Conservation (phyloP, 129 eudicot species). For the Chrysanthemum lavandulifolium region DNA sequence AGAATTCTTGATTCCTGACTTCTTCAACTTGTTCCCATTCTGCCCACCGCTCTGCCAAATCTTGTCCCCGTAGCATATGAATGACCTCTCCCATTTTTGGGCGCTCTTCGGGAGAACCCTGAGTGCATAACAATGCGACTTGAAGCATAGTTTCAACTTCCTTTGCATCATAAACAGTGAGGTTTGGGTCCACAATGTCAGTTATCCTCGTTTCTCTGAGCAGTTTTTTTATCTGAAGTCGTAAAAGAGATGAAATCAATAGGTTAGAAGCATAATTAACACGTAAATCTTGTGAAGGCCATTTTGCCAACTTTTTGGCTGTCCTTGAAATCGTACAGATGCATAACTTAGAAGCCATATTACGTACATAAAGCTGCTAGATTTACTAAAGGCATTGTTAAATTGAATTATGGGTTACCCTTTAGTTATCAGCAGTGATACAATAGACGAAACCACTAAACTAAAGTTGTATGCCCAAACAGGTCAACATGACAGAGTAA, state of each 20-base stretch:
- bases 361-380: too few species aligned
- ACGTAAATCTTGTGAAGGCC: too few species aligned
- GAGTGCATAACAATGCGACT: constrained; percentile 88
- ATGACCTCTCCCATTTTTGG: constrained; percentile 90
- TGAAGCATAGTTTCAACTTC: constrained; percentile 83
- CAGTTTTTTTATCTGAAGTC: constrained; percentile 69
- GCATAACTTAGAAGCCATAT: too few species aligned
- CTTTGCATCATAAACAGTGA: constrained; percentile 48
- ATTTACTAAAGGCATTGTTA: too few species aligned
- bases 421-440: too few species aligned
- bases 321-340: too few species aligned
- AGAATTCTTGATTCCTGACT: constrained; percentile 54
- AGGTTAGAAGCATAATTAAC: too few species aligned
- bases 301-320: too few species aligned
- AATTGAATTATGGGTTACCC: too few species aligned
- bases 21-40: constrained; percentile 76
- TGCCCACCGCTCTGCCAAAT: constrained; percentile 86
- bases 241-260: neutral
- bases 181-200: constrained; percentile 76
- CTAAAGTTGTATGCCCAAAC: too few species aligned
- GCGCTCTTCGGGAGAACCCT: constrained; percentile 76
- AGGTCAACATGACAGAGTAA: too few species aligned
- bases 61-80: constrained; percentile 82
- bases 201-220: constrained; percentile 64
- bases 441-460: too few species aligned